Evolutionary conservation across 2,329 filamentous ascomycete species (phyloP), one percentile per base, ranked within the genome.

Genomic region (Talaromyces funiculosus): DNA sequence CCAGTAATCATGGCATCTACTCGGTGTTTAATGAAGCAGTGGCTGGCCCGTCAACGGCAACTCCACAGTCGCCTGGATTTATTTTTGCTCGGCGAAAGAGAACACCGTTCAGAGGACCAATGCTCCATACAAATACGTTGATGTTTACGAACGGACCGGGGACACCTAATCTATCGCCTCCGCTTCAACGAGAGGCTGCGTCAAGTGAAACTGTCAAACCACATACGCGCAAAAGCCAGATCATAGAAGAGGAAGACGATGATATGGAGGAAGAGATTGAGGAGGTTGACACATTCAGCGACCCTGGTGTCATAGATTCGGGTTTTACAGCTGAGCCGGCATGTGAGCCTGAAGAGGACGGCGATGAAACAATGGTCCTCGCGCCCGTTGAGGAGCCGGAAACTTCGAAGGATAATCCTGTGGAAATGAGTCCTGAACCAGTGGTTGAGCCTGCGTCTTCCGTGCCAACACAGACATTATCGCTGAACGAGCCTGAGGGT

Each of bases 31-130:
- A 77, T 57, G 75, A 77, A 59, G 66, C 71, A 16, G 73, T 67
- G 6, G 72, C 75, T 12, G 54, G 67, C 4, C 72, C 74, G 7
- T 61, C 76, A 24, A 65, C 76, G 12, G 72, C 73, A 53, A 71
- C 73, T 55, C 76, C 75, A 3, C 74, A 75, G 1, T 72, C 76
- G 0, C 75, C 75, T 18, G 76, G 74, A 22, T 69, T 79, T 60
- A 75, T 80, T 35, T 79, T 79, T 67, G 77, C 77, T 20, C 74
- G 76, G 18, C 73, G 77, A 35, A 79, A 79, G 64, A 68, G 74
- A 61, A 76, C 76, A 29, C 71, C 76, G 0, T 80, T 79, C 65
- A 78, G 78, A 60, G 77, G 77, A 0, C 77, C 77, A 4, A 75
- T 74, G 69, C 65, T 78, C 9, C 74, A 76, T 60, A 73, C 76